These are phyloP conservation scores for Solanum chmielewskii DNA, from an alignment of 257 asterid genomes.

Conservation along the genomic window DNA sequence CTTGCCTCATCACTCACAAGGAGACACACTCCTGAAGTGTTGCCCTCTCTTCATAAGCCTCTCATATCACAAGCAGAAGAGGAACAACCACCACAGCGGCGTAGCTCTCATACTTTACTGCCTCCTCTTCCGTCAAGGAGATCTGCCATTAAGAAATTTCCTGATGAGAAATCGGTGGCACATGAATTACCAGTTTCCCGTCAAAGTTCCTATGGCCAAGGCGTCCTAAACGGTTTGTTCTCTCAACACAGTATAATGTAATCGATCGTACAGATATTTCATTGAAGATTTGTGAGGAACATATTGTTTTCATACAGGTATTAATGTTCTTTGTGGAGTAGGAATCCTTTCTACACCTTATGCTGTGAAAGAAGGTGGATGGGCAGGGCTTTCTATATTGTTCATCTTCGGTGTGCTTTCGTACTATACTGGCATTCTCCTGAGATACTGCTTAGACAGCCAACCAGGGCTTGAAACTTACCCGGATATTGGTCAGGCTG, in stretches of 20 bases:
- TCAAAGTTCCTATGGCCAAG: conserved; percentile 68
- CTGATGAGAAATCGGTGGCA: conserved; percentile 41
- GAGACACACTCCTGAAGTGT: conserved; percentile 68
- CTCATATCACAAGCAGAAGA: conserved; percentile 40
- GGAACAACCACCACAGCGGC: conserved; percentile 37
- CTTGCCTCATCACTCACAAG: conserved; percentile 54
- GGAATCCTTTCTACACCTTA: conserved; percentile 97
- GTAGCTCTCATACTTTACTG: conserved; percentile 47
- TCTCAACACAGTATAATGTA: background rate
- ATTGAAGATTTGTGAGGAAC: background rate
- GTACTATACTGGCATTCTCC: conserved; percentile 83
- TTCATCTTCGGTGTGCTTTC: conserved; percentile 66
- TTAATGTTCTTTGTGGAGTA: conserved; percentile 92
- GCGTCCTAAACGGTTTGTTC: conserved; percentile 60
- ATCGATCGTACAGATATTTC: background rate
- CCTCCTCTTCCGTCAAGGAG: conserved; percentile 56
- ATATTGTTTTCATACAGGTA: conserved; percentile 29
- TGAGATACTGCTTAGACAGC: conserved; percentile 80
- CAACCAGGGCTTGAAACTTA: conserved; percentile 91
- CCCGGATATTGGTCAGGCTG: conserved; percentile 98
- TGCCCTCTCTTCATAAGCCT: conserved; percentile 64
- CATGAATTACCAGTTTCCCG: conserved; percentile 51
- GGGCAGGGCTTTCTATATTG: conserved; percentile 77
- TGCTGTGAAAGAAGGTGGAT: conserved; percentile 91
- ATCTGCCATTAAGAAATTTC: conserved; percentile 27